phyloP scores from a whole-genome alignment of 2,329 filamentous ascomycete species.

The Pestalotiopsis sp. region DNA sequence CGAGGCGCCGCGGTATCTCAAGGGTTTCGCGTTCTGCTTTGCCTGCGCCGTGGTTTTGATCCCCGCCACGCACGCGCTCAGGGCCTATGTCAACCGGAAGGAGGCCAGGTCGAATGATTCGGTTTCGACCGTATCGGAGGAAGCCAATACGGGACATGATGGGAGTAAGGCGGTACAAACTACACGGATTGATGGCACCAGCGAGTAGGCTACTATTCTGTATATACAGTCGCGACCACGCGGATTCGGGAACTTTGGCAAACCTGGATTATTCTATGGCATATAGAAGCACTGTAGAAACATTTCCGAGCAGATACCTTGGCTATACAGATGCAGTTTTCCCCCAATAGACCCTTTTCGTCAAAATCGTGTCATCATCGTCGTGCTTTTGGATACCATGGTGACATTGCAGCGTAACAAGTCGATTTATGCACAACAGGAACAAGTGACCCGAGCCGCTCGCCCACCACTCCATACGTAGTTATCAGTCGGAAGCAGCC shows the following conservation, averaged over 20 bases:
- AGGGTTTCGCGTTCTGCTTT: constrained; percentile 27
- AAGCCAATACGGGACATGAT: background rate
- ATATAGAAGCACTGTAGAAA: background rate
- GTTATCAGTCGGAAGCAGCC: background rate
- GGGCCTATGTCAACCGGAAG: constrained; percentile 19
- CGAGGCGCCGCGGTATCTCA: constrained; percentile 40
- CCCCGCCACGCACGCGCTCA: constrained; percentile 22
- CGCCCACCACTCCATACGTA: background rate
- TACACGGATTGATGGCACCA: background rate
- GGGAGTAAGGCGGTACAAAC: background rate
- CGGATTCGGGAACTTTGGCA: background rate
- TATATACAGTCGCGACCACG: too few relatives aligned
- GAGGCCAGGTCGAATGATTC: constrained; percentile 13
- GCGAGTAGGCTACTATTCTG: background rate
- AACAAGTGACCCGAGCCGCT: background rate
- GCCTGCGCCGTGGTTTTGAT: constrained; percentile 13
- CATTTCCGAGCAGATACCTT: too few relatives aligned
- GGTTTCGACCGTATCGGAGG: background rate
- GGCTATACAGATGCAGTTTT: too few relatives aligned
- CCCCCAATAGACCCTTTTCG: too few relatives aligned
- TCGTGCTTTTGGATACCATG: too few relatives aligned
- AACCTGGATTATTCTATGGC: background rate
- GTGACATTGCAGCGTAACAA: too few relatives aligned
- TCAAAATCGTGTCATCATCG: too few relatives aligned
- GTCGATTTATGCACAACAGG: background rate